phyloP scores from a whole-genome alignment of 768 basidiomycete species.

The Hygrocybe punicea region DNA sequence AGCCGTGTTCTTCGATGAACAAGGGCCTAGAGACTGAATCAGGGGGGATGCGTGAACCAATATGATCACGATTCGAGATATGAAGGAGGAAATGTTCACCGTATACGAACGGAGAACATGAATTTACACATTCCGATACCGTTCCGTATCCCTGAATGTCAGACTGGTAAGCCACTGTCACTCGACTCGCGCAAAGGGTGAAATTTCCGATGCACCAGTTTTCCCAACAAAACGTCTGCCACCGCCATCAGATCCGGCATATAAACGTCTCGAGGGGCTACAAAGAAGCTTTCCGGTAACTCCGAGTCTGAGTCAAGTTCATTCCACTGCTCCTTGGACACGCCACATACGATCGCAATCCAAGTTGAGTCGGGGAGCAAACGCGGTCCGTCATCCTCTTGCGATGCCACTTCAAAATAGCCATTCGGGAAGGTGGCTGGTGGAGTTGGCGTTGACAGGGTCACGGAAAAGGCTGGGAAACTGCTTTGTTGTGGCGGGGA shows the following conservation, averaged over 20 bases:
- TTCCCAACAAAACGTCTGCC: constrained; percentile 73
- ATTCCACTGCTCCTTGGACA: constrained; percentile 55
- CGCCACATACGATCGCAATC: constrained; percentile 79
- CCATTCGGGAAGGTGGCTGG: constrained; percentile 5
- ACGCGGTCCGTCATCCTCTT: constrained; percentile 30
- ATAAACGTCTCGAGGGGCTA: constrained; percentile 73
- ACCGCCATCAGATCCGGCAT: constrained; percentile 79
- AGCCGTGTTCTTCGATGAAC: constrained; percentile 78
- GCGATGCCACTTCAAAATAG: constrained; percentile 13
- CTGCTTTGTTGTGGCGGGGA: constrained; percentile 16
- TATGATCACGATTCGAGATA: neutral
- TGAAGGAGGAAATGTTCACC: constrained; percentile 40
- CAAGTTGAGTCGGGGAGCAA: constrained; percentile 66
- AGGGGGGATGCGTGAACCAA: neutral
- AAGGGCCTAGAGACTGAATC: constrained; percentile 66
- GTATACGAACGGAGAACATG: constrained; percentile 74
- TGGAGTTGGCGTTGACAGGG: constrained; percentile 36
- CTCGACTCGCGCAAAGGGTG: neutral
- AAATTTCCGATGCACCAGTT: constrained; percentile 49
- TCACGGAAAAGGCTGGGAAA: constrained; percentile 25
- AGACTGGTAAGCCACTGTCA: constrained; percentile 1
- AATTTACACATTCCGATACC: constrained; percentile 74
- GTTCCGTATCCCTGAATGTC: constrained; percentile 68
- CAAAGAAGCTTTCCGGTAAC: constrained; percentile 67
- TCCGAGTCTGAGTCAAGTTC: constrained; percentile 25